Base-by-base conservation (phyloP, 2,329 filamentous ascomycete genomes). In the Penicillium frequentans region DNA sequence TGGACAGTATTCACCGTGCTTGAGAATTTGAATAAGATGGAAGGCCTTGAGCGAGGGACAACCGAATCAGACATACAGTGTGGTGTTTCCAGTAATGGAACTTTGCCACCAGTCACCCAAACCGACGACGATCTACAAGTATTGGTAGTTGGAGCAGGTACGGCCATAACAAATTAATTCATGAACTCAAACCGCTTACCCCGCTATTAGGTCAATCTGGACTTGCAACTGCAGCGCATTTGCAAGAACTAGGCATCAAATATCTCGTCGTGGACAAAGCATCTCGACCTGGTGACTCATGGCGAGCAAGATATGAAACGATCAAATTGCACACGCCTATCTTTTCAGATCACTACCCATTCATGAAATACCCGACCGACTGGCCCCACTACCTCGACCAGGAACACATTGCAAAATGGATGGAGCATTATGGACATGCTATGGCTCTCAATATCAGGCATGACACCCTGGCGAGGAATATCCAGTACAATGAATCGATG, bases 191-290 rank as follows among this genome's bases (percentile, higher is more conserved):
- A 39, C 24, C 14, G 14, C n/a, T 49, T 44, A 55, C 37, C 8
- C 4, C 3, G 23, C 8, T 44, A 26, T 19, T 39, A 55, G 53
- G 53, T 26, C 53, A 55, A 2, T 49, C 53, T 29, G 53, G 53
- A 26, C 53, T 55, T 50, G 35, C 24, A 19, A 13, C 46, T 50
- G 53, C 53, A 14, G 46, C 46, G 9, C 53, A 55, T 50, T 29
- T 55, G 19, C 46, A 55, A 50, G 19, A 45, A 14, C 21, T 55
- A 10, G 53, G 53, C 10, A n/a, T 55, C 14, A 45, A 50, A 35
- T 55, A 55, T 50, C 53, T 50, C 37, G 19, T 55, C 37, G 53
- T 55, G 46, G 53, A 55, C n/a, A 50, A 50, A 37, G 47, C 35
- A 19, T 50, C 53, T 55, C 53, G 26, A 23, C 35, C 37, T 16